phyloP scores from a whole-genome alignment of 352 stramenopile genomes.

The Phytophthora cryptogea region DNA sequence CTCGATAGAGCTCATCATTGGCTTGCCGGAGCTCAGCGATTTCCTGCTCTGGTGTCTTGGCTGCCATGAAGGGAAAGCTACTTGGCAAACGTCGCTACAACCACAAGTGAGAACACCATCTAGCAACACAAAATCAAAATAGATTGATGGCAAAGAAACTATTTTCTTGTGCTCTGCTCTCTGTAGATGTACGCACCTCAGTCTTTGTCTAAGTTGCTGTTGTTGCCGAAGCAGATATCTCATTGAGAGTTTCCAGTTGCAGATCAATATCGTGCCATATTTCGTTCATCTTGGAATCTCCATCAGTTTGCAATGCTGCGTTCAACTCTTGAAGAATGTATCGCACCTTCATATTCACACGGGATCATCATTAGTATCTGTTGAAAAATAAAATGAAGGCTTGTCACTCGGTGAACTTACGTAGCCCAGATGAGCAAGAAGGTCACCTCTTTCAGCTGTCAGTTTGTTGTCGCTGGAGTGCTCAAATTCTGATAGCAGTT shows the following conservation, averaged over 20 bases:
- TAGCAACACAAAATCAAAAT: slow-evolving; percentile 18
- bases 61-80: slow-evolving; percentile 13
- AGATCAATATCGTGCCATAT: slow-evolving; percentile 30
- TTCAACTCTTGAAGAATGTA: slow-evolving; percentile 41
- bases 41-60: slow-evolving; percentile 54
- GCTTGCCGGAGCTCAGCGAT: slow-evolving; percentile 52
- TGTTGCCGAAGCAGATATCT: background rate
- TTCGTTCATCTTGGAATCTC: slow-evolving; percentile 15
- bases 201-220: background rate
- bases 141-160: slow-evolving; percentile 22
- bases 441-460: slow-evolving; percentile 9
- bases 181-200: background rate
- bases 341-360: slow-evolving; percentile 24
- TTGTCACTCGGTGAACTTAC: slow-evolving; percentile 20
- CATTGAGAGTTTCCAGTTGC: slow-evolving; percentile 21
- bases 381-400: background rate
- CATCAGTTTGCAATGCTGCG: slow-evolving; percentile 11
- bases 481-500: slow-evolving; percentile 33
- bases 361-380: slow-evolving; percentile 2
- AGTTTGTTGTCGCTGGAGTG: background rate
- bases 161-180: slow-evolving; percentile 4
- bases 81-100: slow-evolving; percentile 2
- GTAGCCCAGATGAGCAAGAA: slow-evolving; percentile 28
- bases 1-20: slow-evolving; percentile 65
- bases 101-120: slow-evolving; percentile 3